Conservation (phyloP, 2,329 filamentous ascomycete genomes). For the Talaromyces piceae region DNA sequence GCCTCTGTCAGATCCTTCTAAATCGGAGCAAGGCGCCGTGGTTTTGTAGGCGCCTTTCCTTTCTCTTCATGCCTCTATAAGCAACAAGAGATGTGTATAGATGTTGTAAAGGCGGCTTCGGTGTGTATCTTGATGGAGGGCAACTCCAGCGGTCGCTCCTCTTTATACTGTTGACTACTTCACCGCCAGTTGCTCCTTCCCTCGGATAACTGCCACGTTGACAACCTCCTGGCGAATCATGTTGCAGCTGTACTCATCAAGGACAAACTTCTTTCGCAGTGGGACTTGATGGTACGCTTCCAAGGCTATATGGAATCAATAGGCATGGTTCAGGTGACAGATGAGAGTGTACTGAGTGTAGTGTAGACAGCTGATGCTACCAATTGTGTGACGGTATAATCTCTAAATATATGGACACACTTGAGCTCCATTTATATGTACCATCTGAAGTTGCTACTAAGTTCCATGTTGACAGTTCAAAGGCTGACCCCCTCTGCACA, state of each 20-base stretch:
- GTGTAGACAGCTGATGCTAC: too few species aligned
- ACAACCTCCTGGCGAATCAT: neutral
- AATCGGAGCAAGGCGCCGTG: neutral
- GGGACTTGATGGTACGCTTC: too few species aligned
- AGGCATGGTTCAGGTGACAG: too few species aligned
- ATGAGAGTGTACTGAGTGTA: too few species aligned
- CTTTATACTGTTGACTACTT: neutral
- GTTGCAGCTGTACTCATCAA: neutral
- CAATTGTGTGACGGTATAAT: too few species aligned
- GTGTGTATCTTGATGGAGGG: neutral
- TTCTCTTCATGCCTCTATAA: neutral
- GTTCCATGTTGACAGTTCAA: too few species aligned
- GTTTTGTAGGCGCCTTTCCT: neutral
- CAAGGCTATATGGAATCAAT: too few species aligned
- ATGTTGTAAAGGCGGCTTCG: neutral
- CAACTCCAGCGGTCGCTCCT: neutral
- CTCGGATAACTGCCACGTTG: neutral
- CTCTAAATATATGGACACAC: too few species aligned
- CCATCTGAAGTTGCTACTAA: too few species aligned
- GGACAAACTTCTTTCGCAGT: too few species aligned
- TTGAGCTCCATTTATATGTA: too few species aligned
- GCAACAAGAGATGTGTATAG: neutral
- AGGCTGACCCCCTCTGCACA: too few species aligned
- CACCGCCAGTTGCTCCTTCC: neutral
- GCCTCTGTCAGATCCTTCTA: neutral